Evolutionary conservation across 768 basidiomycete species (phyloP).

Genomic region (Cytidiella melzeri): DNA sequence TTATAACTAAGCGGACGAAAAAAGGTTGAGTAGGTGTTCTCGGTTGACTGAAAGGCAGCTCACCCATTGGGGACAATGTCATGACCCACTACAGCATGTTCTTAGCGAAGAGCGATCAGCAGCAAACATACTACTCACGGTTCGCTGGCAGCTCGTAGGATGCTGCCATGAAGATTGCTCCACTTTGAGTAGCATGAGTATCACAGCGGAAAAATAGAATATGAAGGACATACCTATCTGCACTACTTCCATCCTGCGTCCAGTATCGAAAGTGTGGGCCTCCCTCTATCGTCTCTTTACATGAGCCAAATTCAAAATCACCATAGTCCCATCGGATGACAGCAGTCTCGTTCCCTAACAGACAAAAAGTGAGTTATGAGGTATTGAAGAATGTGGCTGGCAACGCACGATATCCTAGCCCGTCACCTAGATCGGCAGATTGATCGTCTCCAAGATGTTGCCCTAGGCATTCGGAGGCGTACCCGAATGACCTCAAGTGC

Average conservation of each 20-base stretch:
- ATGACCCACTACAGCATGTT: constrained; percentile 41
- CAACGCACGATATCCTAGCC: constrained; percentile 58
- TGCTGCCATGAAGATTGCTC: constrained; percentile 68
- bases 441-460: constrained; percentile 70
- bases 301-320: constrained; percentile 76
- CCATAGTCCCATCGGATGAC: constrained; percentile 85
- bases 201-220: not conserved
- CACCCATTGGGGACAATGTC: constrained; percentile 72
- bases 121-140: constrained; percentile 31
- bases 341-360: constrained; percentile 69
- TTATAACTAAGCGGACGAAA: constrained; percentile 49
- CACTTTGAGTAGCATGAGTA: constrained; percentile 30
- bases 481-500: constrained; percentile 54
- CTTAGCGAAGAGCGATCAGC: not conserved
- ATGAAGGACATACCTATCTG: constrained; percentile 44
- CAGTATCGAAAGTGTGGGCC: constrained; percentile 90
- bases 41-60: not conserved
- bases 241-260: constrained; percentile 64
- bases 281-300: constrained; percentile 78
- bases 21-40: not conserved
- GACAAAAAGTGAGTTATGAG: not conserved
- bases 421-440: constrained; percentile 77
- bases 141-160: constrained; percentile 69
- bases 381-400: not conserved
- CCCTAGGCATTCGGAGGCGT: constrained; percentile 77